Base-by-base conservation (phyloP, 768 basidiomycete species). In the Pulveroboletus sp. region DNA sequence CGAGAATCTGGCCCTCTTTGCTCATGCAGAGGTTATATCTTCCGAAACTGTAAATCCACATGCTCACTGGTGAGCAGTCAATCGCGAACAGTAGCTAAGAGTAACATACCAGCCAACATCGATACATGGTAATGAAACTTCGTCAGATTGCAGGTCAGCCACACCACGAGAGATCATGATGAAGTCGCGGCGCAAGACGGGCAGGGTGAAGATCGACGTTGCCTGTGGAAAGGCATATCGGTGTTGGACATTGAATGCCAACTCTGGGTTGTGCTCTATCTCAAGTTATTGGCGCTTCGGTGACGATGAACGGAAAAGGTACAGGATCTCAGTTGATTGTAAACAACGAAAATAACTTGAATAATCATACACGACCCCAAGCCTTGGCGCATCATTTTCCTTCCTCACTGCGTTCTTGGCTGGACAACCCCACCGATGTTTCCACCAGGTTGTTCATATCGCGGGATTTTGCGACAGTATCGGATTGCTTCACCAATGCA, bases 361-460 rank as follows among this genome's bases (percentile, higher is more conserved):
- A 36, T 40, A 27, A 4, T 37, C 32, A 6, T 47, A 50, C 45
- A 36, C 27, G 39, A 40, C n/a, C n/a, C 19, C 4, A n/a, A 38
- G 12, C n/a, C 27, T 43, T 5, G 1, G 21, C 17, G 8, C 27
- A 21, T 40, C 35, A 36, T 40, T 33, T 37, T 35, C 17, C 40
- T 43, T 47, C 35, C 20, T 25, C 14, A 17, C 20, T 11, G 21
- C 19, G 31, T 46, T 47, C 50, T 24, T 41, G 23, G 16, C 23
- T n/a, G 19, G 44, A 40, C 20, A 37, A 35, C 21, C 39, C 55
- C n/a, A 21, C 16, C 14, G 41, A 57, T 21, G 21, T 33, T 32
- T 55, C 56, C 32, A 56, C 40, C 35, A 65, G 36, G 31, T 33
- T 25, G 16, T 51, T 51, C 47, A 69, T 53, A 19, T 63, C 58